phyloP scores from a whole-genome alignment of 768 basidiomycete species.

The Leccinum broughii region DNA sequence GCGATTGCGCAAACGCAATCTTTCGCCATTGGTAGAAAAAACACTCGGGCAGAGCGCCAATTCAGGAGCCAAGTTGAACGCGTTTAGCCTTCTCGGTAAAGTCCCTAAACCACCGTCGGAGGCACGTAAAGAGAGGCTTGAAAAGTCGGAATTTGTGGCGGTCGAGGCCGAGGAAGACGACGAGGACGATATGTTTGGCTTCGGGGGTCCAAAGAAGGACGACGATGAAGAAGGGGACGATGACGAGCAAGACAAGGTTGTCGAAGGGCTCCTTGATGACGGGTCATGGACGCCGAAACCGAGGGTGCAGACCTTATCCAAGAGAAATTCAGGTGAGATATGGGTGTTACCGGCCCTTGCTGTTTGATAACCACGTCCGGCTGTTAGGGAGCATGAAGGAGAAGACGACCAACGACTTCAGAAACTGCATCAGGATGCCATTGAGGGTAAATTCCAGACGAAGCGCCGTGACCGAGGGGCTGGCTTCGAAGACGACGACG shows the following conservation, averaged over 20 bases:
- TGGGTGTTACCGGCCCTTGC: neutral
- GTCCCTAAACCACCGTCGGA: slow-evolving; percentile 20
- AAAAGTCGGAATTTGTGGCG: slow-evolving; percentile 63
- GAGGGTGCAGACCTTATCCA: slow-evolving; percentile 57
- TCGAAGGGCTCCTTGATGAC: slow-evolving; percentile 73
- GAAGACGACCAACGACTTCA: slow-evolving; percentile 61
- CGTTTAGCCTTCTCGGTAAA: slow-evolving; percentile 46
- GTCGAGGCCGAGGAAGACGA: slow-evolving; percentile 82
- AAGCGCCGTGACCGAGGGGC: slow-evolving; percentile 60
- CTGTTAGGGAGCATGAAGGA: slow-evolving; percentile 63
- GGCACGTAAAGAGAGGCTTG: slow-evolving; percentile 36
- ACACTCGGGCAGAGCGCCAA: neutral
- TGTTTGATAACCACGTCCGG: slow-evolving; percentile 4
- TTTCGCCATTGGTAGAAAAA: slow-evolving; percentile 27
- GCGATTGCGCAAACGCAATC: slow-evolving; percentile 31
- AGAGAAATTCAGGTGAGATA: slow-evolving; percentile 70
- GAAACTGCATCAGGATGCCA: slow-evolving; percentile 59
- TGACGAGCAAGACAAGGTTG: slow-evolving; percentile 58
- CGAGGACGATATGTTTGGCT: slow-evolving; percentile 71
- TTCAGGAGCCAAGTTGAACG: slow-evolving; percentile 38
- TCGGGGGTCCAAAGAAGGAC: slow-evolving; percentile 42
- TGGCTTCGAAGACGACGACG: slow-evolving; percentile 63
- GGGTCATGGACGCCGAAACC: slow-evolving; percentile 60
- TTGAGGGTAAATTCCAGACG: slow-evolving; percentile 61
- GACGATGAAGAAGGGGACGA: slow-evolving; percentile 62